A percentile compares a stretch with the other conserved stretches of the same genome.
phyloP scores from a whole-genome alignment of 2,329 filamentous ascomycete species.

The Ascochyta rabiei region DNA sequence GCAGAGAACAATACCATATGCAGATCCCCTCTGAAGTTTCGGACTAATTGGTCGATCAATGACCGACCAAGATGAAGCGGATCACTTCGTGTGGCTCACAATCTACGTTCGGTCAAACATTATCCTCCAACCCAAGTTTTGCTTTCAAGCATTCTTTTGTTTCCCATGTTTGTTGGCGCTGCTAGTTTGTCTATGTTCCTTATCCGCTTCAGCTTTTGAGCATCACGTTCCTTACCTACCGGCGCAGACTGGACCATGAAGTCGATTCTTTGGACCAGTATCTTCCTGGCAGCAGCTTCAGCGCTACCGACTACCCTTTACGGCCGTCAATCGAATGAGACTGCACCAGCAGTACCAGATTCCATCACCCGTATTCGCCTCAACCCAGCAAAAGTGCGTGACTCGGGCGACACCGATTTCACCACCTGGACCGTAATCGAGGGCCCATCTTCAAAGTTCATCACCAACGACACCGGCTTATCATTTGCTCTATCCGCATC shows the following conservation, averaged over 20 bases:
- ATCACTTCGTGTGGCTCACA: neutral
- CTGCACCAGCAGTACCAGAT: neutral
- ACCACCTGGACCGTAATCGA: slow-evolving; percentile 20
- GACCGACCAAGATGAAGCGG: slow-evolving; percentile 3
- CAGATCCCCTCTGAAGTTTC: neutral
- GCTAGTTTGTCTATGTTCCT: neutral
- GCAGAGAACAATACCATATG: neutral
- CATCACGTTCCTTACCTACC: neutral
- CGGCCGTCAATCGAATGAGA: neutral
- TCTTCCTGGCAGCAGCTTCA: slow-evolving; percentile 1
- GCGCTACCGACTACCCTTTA: neutral
- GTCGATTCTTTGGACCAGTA: neutral
- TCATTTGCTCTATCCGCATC: slow-evolving; percentile 19
- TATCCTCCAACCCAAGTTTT: slow-evolving; percentile 10
- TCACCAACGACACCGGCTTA: slow-evolving; percentile 4
- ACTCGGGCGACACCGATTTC: slow-evolving; percentile 18
- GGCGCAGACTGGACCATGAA: neutral
- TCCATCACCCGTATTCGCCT: slow-evolving; percentile 16
- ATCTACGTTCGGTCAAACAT: slow-evolving; percentile 6
- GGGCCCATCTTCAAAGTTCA: slow-evolving; percentile 9
- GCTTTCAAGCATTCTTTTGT: neutral
- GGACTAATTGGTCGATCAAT: slow-evolving; percentile 9
- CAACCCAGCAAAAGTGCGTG: slow-evolving; percentile 19
- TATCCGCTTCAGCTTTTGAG: neutral
- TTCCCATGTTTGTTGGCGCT: neutral